Evolutionary conservation across 2,329 filamentous ascomycete species (phyloP), one percentile per base, ranked within the genome.

Genomic region (Cyanodermella asteris): DNA sequence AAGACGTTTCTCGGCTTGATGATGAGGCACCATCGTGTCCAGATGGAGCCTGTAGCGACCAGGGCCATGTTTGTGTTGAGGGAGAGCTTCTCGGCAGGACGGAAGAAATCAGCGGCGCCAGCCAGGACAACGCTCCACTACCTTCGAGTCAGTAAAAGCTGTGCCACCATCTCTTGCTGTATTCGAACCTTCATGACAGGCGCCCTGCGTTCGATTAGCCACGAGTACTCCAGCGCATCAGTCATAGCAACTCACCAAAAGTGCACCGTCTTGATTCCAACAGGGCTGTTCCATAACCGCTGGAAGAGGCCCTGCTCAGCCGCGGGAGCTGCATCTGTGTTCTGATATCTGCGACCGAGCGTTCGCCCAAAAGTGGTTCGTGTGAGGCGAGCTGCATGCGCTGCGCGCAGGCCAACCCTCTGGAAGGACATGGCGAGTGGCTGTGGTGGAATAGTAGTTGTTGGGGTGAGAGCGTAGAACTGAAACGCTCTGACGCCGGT

Each of bases 21-120:
- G 50, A 97, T 75, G 46, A 94, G 63, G 62, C 87, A 97, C 87
- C 87, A 97, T 38, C 87, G 69, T 22, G 87, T 97, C 87, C 87
- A 97, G 63, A 97, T 97, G 36, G 75, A 54, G 37, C 87, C 87
- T 7, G 87, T 97, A 40, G 71, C 71, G 45, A 78, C 87, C 38
- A 97, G 65, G 31, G 87, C 84, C 25, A 61, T 60, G 57, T 94
- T 97, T 55, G 93, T 82, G 16, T 77, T 87, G 34, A 93, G 59
- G 20, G 82, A 93, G 38, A 97, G 77, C 51, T 81, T 80, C 50
- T 90, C 77, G 34, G 76, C 80, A 16, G 87, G 87, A 38, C 87
- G 81, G 34, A 72, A 64, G 49, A 97, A 76, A 58, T 97, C 87
- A 40, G 78, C 72, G 46, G 91, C 65, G 45, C 87, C 87, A 38